Evolutionary conservation across 2,329 filamentous ascomycete genomes (phyloP), one percentile per base, ranked within the genome.

Genomic region (Cladosporium colombiae): DNA sequence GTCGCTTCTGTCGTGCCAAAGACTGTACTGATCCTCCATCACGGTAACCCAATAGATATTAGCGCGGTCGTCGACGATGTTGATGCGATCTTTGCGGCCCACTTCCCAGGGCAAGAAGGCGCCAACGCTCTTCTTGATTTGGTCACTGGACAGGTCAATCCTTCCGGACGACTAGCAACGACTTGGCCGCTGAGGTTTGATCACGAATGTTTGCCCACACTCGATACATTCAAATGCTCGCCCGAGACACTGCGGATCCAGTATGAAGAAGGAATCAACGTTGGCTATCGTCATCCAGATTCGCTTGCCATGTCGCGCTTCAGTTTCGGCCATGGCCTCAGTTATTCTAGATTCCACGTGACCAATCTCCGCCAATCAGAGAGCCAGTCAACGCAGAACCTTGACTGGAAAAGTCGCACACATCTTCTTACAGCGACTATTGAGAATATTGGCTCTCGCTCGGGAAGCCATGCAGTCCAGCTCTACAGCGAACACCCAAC

Each of bases 321-420:
- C 78, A 84, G 89, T 64, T 95, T 95, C 74, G 90, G 90, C 14
- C 88, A 92, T 74, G 90, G 91, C 2, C 82, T 95, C 1, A 91
- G 89, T 14, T 94, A 93, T 78, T 93, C 91, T 0, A 86, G 80
- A 0, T 94, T 92, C 74, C 81, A 84, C 56, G 89, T 91, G 72
- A 86, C 86, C 18, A 79, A 81, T 0, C 83, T 87, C 10, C 50
- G 50, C 7, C 23, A 11, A n/a, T 27, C 8, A 18, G 16, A 53
- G 13, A 21, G 27, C 27, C 16, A 14, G 8, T 21, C 27, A 11
- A 16, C n/a, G 50, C 50, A 53, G 8, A 7, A 29, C 8, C 2
- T 27, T 2, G 50, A 53, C 16, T 53, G 50, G 50, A n/a, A 13
- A 14, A n/a, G 0, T 4, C 50, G 50, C 16, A 53, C 25, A 5